Evolutionary conservation across 1,284 basidiomycete genomes (phyloP).

Genomic region (Melampsora medusae): DNA sequence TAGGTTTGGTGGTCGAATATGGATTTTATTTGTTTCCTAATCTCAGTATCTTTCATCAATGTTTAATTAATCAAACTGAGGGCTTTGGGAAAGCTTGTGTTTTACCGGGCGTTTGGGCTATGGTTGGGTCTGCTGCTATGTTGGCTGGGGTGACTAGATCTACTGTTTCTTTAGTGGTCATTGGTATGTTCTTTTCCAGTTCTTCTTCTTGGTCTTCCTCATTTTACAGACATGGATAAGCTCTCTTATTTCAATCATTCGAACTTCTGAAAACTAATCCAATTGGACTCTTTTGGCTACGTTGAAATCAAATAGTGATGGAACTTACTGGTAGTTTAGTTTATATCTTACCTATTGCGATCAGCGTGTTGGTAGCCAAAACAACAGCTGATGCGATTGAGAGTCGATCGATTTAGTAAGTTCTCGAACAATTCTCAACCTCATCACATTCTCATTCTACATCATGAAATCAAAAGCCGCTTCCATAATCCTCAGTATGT

Average conservation of each 20-base stretch:
- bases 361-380: slow-evolving; percentile 81
- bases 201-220: neutral
- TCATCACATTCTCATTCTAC: slow-evolving; percentile 91
- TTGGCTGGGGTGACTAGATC: slow-evolving; percentile 61
- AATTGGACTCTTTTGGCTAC: neutral
- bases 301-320: neutral
- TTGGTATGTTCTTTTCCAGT: slow-evolving; percentile 61
- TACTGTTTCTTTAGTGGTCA: slow-evolving; percentile 80
- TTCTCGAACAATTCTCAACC: slow-evolving; percentile 63
- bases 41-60: slow-evolving; percentile 66
- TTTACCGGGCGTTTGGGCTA: slow-evolving; percentile 55
- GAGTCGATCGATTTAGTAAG: slow-evolving; percentile 49
- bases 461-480: slow-evolving; percentile 53
- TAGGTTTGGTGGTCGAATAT: slow-evolving; percentile 81
- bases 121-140: slow-evolving; percentile 55
- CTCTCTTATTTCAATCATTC: neutral
- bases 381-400: slow-evolving; percentile 60
- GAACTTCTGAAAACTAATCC: neutral
- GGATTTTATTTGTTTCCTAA: slow-evolving; percentile 68
- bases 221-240: too few species aligned
- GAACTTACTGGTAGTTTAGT: slow-evolving; percentile 69
- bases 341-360: slow-evolving; percentile 91
- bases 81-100: slow-evolving; percentile 53
- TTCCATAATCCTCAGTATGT: neutral
- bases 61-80: slow-evolving; percentile 53